phyloP scores from a whole-genome alignment of 768 basidiomycete genomes.

The Trametes sanguinea region DNA sequence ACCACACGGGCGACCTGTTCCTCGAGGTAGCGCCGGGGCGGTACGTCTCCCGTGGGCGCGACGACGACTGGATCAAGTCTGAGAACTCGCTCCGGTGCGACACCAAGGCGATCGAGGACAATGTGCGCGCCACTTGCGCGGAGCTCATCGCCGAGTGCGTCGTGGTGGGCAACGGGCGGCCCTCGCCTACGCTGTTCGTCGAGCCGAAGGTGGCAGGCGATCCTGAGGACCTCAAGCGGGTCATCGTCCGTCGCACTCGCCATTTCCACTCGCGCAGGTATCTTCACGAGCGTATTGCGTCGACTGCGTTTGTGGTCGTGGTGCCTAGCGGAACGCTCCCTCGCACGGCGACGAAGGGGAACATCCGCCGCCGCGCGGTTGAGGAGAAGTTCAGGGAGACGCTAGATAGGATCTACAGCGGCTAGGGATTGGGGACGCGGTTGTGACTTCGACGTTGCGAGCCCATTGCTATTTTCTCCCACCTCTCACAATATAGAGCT shows the following conservation, averaged over 20 bases:
- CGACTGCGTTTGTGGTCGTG: constrained; percentile 63
- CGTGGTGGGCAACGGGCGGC: constrained; percentile 75
- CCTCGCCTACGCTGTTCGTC: constrained; percentile 75
- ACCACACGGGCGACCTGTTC: constrained; percentile 85
- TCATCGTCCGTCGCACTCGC: constrained; percentile 71
- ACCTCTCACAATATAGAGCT: neutral
- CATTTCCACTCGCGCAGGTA: constrained; percentile 76
- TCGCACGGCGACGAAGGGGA: constrained; percentile 79
- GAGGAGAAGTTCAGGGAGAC: constrained; percentile 61
- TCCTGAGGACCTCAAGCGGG: constrained; percentile 61
- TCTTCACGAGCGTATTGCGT: constrained; percentile 75
- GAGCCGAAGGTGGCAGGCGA: constrained; percentile 52
- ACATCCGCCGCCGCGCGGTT: constrained; percentile 75
- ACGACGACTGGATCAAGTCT: constrained; percentile 87
- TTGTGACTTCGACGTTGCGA: too few species aligned
- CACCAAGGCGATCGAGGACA: constrained; percentile 81
- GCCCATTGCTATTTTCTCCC: too few species aligned
- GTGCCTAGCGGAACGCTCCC: constrained; percentile 69
- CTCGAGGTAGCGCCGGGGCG: constrained; percentile 57
- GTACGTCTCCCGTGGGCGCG: constrained; percentile 69
- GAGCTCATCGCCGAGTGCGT: constrained; percentile 71
- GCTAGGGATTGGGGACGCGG: constrained; percentile 9
- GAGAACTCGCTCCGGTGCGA: constrained; percentile 79
- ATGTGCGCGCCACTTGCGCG: constrained; percentile 64
- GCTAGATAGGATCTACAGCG: constrained; percentile 59